Conservation (phyloP, 306 rosid genomes). For the Vigna nakashimae region DNA sequence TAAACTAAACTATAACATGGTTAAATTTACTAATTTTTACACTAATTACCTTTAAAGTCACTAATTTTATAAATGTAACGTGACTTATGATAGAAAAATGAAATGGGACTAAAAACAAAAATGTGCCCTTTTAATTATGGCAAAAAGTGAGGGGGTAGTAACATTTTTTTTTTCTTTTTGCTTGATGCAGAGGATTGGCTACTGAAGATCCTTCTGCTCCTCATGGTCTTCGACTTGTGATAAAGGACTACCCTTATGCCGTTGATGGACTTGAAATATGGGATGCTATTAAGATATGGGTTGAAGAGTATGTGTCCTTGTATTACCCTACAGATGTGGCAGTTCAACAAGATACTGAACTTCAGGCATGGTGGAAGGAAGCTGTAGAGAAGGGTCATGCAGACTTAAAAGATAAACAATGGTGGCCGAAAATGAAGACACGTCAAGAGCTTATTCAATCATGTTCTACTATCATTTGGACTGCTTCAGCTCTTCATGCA, state of each 20-base stretch:
- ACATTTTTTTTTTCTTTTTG: neutral
- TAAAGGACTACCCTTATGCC: conserved; percentile 73
- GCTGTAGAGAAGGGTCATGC: conserved; percentile 63
- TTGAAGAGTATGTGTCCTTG: conserved; percentile 56
- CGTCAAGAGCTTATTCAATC: conserved; percentile 50
- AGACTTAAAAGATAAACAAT: conserved; percentile 57
- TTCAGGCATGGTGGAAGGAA: conserved; percentile 83
- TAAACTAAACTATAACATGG: neutral
- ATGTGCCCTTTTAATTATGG: neutral
- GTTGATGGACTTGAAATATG: conserved; percentile 72
- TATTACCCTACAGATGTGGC: conserved; percentile 55
- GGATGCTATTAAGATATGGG: conserved; percentile 72
- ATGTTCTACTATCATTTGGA: conserved; percentile 67
- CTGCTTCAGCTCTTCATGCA: conserved; percentile 76
- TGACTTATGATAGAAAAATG: neutral
- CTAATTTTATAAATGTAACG: neutral
- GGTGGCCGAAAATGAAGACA: conserved; percentile 75
- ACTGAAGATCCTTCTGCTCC: conserved; percentile 57
- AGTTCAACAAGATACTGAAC: conserved; percentile 56
- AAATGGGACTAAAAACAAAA: neutral
- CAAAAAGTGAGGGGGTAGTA: neutral
- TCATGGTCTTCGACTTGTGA: conserved; percentile 63
- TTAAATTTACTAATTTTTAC: neutral
- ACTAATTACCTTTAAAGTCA: neutral
- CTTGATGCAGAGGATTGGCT: conserved; percentile 64